A percentile compares a stretch with the other conserved stretches of the same genome.
These are phyloP conservation scores for Intubia oerlemansii DNA, from an alignment of 2,329 filamentous ascomycete genomes.

Conservation along the genomic window DNA sequence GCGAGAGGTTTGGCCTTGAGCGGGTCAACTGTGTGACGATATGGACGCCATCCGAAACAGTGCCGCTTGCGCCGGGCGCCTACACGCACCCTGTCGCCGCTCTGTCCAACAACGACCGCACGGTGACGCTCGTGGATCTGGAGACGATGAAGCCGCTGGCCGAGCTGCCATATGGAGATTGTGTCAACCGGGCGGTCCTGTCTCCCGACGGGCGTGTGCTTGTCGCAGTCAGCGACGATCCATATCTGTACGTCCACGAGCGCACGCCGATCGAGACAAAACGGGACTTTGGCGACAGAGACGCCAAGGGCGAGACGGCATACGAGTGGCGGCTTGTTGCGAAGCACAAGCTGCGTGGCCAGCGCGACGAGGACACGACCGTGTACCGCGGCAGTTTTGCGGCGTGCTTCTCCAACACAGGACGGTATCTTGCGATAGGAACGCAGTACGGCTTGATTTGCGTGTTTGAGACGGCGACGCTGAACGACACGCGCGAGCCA, in stretches of 20 bases:
- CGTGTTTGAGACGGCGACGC: constrained; percentile 38
- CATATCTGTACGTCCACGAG: constrained; percentile 66
- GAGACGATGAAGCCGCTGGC: constrained; percentile 42
- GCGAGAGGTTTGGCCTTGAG: too few species aligned
- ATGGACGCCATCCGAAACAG: constrained; percentile 30
- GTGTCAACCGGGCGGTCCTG: constrained; percentile 85
- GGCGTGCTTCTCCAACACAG: constrained; percentile 53
- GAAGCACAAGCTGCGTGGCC: constrained; percentile 34
- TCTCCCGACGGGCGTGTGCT: constrained; percentile 71
- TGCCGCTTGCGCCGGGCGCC: constrained; percentile 13
- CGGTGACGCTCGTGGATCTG: constrained; percentile 66
- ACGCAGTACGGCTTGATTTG: constrained; percentile 67
- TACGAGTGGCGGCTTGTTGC: constrained; percentile 30
- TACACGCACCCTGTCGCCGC: constrained; percentile 40
- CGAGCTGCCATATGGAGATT: constrained; percentile 54
- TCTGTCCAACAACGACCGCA: constrained; percentile 79
- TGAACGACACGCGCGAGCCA: constrained; percentile 28
- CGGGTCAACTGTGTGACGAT: constrained; percentile 46
- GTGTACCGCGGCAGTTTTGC: constrained; percentile 52
- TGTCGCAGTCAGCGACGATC: constrained; percentile 71
- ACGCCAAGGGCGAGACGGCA: constrained; percentile 5
- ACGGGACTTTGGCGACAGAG: constrained; percentile 8
- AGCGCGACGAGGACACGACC: constrained; percentile 29
- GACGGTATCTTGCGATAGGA: constrained; percentile 50
- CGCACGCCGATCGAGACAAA: constrained; percentile 18